Percentiles rank a stretch among this genome's conserved stretches.
phyloP scores from a whole-genome alignment of 2,329 filamentous ascomycete species.

The Eutypa lata region DNA sequence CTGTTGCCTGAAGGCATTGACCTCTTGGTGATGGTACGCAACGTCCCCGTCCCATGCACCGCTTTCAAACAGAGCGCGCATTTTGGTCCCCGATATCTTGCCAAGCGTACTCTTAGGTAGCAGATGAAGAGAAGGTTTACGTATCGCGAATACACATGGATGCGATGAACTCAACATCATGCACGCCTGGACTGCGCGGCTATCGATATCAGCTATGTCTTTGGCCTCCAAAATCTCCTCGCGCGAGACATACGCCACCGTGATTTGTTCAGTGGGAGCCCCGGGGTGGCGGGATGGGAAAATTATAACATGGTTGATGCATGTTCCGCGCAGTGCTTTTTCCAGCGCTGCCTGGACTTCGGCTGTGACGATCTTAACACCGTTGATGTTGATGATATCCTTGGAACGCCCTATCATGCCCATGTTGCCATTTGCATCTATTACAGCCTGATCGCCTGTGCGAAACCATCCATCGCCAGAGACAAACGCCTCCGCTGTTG shows the following conservation, averaged over 20 bases:
- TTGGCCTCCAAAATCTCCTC: not conserved
- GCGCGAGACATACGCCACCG: slow-evolving; percentile 19
- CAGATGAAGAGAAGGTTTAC: not conserved
- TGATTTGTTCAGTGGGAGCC: slow-evolving; percentile 34
- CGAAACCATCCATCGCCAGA: slow-evolving; percentile 45
- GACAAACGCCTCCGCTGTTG: slow-evolving; percentile 51
- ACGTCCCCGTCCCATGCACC: slow-evolving; percentile 22
- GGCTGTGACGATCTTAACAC: slow-evolving; percentile 36
- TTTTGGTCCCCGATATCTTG: slow-evolving; percentile 38
- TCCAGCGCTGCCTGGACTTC: slow-evolving; percentile 39
- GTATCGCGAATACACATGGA: slow-evolving; percentile 26
- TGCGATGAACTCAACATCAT: slow-evolving; percentile 16
- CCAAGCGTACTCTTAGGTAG: slow-evolving; percentile 36
- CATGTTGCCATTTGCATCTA: slow-evolving; percentile 34
- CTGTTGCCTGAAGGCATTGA: not conserved
- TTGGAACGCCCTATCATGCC: slow-evolving; percentile 36
- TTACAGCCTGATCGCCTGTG: slow-evolving; percentile 35
- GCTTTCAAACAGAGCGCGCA: slow-evolving; percentile 15
- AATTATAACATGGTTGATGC: slow-evolving; percentile 29
- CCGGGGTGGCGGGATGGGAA: slow-evolving; percentile 30
- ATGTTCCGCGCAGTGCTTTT: slow-evolving; percentile 20
- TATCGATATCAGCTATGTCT: not conserved
- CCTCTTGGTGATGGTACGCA: not conserved
- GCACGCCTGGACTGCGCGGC: slow-evolving; percentile 16
- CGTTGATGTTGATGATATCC: slow-evolving; percentile 45